Evolutionary conservation across 2,329 filamentous ascomycete genomes (phyloP), one percentile per base, ranked within the genome.

Genomic region (Claviceps purpurea): DNA sequence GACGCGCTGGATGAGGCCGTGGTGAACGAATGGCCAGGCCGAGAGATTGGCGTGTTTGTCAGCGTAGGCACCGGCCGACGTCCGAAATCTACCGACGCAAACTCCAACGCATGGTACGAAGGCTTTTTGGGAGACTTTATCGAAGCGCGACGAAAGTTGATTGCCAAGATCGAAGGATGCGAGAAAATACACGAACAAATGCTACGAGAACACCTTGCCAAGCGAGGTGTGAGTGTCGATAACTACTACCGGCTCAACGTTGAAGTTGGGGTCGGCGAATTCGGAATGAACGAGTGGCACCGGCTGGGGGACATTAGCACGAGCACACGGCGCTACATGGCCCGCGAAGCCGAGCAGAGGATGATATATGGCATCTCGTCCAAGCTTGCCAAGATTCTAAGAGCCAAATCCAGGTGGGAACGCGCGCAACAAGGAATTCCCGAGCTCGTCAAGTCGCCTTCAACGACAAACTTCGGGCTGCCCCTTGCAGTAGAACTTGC

Each of bases 271-370:
- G 90, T 97, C 3, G 90, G 91, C 50, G 93, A 97, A 64, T 97
- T 96, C 65, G 91, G 87, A 50, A 97, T 98, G 89, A 98, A 97
- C 64, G 93, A 97, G 65, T 98, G 93, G 93, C 81, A 88, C 61
- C 81, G 90, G 3, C 72, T 97, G n/a, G 85, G 87, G 26, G 91
- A 96, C 50, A 97, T 98, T 69, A 95, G 88, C 71, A 96, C 89
- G 14, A 85, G 85, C 63, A 98, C 93, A 0, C 79, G 87, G 58
- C 81, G 85, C 56, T 98, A 97, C 64, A 78, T 98, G 50, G 73
- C 76, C 7, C 84, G 84, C 55, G 74, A 78, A 11, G 81, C 82
- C 0, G 84, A 94, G 53, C 87, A 95, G 64, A 77, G 72, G 59
- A 87, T 89, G 77, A 87, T 88, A 6, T 74, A 85, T 50, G 79